Percentiles rank a stretch among this genome's conserved stretches.
These are phyloP conservation scores for Cicer arietinum DNA, from an alignment of 306 rosid species.

Conservation along the genomic window DNA sequence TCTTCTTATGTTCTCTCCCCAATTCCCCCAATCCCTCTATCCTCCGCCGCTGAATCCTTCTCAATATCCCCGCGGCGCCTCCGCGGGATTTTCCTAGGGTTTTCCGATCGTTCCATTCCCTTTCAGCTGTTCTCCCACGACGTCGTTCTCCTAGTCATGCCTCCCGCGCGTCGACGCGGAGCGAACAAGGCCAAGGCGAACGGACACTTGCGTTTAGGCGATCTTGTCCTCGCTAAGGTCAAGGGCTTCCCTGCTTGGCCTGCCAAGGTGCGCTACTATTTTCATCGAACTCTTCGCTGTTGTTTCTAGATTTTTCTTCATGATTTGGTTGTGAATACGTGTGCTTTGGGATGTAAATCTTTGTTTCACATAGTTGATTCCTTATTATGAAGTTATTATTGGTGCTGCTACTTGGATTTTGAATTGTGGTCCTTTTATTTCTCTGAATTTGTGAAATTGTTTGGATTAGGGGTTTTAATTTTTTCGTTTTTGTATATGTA, in stretches of 20 bases:
- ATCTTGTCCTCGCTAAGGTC: slow-evolving; percentile 99
- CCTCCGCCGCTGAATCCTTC: slow-evolving; percentile 47
- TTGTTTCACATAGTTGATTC: slow-evolving; percentile 14
- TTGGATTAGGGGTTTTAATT: slow-evolving; percentile 10
- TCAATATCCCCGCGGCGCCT: slow-evolving; percentile 41
- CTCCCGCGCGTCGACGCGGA: slow-evolving; percentile 97
- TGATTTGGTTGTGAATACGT: not conserved
- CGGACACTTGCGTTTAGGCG: slow-evolving; percentile 79
- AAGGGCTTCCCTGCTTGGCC: slow-evolving; percentile 99
- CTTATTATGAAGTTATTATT: slow-evolving; percentile 17
- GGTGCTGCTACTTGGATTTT: slow-evolving; percentile 3
- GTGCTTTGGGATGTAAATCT: not conserved
- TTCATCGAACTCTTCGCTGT: slow-evolving; percentile 24
- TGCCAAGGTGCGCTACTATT: slow-evolving; percentile 71
- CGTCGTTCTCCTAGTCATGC: slow-evolving; percentile 60
- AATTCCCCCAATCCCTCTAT: slow-evolving; percentile 33
- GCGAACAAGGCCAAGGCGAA: slow-evolving; percentile 72
- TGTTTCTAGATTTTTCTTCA: not conserved
- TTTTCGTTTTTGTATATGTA: not conserved
- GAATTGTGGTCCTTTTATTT: not conserved
- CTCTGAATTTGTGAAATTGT: slow-evolving; percentile 1
- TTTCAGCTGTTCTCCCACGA: slow-evolving; percentile 33
- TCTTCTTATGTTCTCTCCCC: slow-evolving; percentile 43
- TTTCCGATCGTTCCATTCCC: slow-evolving; percentile 31
- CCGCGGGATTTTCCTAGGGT: slow-evolving; percentile 68